Evolutionary conservation across 768 basidiomycete species (phyloP).

Genomic region (Boletellus ananiceps): DNA sequence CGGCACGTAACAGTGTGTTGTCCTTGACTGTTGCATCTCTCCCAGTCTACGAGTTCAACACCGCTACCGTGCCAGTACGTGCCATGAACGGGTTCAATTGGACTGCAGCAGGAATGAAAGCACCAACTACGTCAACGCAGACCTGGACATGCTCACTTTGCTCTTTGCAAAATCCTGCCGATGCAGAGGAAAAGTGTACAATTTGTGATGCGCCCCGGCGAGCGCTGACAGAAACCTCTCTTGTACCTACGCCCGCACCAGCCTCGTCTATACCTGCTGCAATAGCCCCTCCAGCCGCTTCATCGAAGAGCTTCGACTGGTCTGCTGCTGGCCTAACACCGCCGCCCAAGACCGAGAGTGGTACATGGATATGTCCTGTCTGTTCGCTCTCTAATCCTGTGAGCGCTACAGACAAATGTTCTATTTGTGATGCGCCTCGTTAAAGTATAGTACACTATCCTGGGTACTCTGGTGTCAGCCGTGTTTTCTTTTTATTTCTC

Average conservation of each 20-base stretch:
- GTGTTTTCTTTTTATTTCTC: constrained; percentile 13
- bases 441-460: constrained; percentile 18
- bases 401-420: constrained; percentile 43
- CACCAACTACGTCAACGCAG: constrained; percentile 29
- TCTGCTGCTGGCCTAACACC: constrained; percentile 34
- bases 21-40: constrained; percentile 39
- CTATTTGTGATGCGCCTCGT: constrained; percentile 44
- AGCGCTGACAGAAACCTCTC: constrained; percentile 14
- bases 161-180: constrained; percentile 35
- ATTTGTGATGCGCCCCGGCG: constrained; percentile 40
- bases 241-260: background rate
- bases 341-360: constrained; percentile 20
- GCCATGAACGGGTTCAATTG: constrained; percentile 49
- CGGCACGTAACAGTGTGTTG: constrained; percentile 36
- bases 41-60: constrained; percentile 40
- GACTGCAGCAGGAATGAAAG: constrained; percentile 55
- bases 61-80: constrained; percentile 14
- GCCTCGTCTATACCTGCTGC: background rate
- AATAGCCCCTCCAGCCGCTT: constrained; percentile 2
- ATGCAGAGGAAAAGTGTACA: constrained; percentile 40
- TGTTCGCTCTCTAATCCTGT: constrained; percentile 45
- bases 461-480: background rate
- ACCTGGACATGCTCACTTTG: constrained; percentile 61
- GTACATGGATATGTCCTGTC: constrained; percentile 37
- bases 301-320: constrained; percentile 34